Base-by-base conservation (phyloP, 352 stramenopile species). In the Pythium sp. region DNA sequence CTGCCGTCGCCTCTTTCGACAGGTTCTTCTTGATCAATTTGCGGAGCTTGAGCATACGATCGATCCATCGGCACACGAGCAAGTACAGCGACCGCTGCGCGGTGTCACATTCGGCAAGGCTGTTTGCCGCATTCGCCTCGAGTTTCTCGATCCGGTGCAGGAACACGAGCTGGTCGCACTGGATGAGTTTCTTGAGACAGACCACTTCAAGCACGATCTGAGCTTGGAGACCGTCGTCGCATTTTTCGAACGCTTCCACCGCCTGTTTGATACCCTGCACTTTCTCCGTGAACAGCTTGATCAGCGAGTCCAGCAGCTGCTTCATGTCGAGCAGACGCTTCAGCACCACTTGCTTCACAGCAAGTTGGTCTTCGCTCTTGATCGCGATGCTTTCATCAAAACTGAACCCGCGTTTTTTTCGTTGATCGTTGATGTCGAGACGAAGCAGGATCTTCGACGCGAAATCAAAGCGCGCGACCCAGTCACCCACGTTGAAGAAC, bases 401-500 rank as follows among this genome's bases (percentile, higher is more conserved):
- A 43, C 36, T 55, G 24, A 60, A 55, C 3, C 61, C 62, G 15
- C 54, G 28, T n/a, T 70, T 74, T n/a, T 71, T 60, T 30, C 34
- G 43, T 18, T 68, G 47, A 1, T 47, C 58, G 38, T 76, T 34
- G 28, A 30, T 12, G 1, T 20, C 55, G 24, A 89, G 71, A 22
- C 65, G 71, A 60, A 92, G 71, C 12, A 81, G 77, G 5, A 83
- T 62, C 24, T 81, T 69, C 18, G 69, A 75, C 12, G 65, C 68
- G 26, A 90, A 89, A 43, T 93, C 84, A 60, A 92, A 90, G 2
- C 87, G 81, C 11, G 85, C 85, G 7, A 93, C 87, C 6, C 78
- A 86, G n/a, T 83, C 76, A 0, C 79, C 87, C 22, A 93, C 86
- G 54, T 89, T 93, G 64, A 94, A 94, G 58, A 92, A 94, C 59